These are phyloP conservation scores for Suillus tomentosus DNA, from an alignment of 768 basidiomycete genomes.

Conservation along the genomic window DNA sequence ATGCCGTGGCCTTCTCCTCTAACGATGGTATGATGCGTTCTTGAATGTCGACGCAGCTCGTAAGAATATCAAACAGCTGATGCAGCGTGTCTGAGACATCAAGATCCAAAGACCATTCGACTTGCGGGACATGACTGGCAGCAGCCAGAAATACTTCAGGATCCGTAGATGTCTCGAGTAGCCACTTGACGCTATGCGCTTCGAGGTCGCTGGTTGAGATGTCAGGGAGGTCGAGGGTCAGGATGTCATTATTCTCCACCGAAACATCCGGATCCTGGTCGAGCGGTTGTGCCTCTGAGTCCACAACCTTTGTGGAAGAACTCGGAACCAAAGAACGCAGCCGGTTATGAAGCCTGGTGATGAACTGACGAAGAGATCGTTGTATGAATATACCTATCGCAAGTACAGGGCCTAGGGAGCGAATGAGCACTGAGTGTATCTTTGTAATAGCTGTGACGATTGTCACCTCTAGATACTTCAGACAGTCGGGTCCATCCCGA, in stretches of 20 bases:
- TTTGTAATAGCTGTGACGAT: too few species aligned
- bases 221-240: neutral
- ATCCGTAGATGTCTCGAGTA: neutral
- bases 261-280: too few species aligned
- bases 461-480: too few species aligned
- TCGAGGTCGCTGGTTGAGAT: neutral
- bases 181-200: slow-evolving; percentile 12
- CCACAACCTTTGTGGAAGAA: neutral
- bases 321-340: too few species aligned
- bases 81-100: neutral
- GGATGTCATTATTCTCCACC: neutral
- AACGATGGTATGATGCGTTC: neutral
- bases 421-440: too few species aligned
- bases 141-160: neutral
- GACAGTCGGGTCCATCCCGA: too few species aligned
- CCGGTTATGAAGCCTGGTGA: too few species aligned
- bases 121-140: neutral
- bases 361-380: too few species aligned
- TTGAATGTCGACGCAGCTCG: neutral
- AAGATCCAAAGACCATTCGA: neutral
- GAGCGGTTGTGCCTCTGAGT: neutral
- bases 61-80: neutral
- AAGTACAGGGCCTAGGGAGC: too few species aligned
- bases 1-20: neutral
- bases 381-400: too few species aligned